These are phyloP conservation scores for Aspergillus ochraceus DNA, from an alignment of 2,329 filamentous ascomycete species.

Conservation along the genomic window DNA sequence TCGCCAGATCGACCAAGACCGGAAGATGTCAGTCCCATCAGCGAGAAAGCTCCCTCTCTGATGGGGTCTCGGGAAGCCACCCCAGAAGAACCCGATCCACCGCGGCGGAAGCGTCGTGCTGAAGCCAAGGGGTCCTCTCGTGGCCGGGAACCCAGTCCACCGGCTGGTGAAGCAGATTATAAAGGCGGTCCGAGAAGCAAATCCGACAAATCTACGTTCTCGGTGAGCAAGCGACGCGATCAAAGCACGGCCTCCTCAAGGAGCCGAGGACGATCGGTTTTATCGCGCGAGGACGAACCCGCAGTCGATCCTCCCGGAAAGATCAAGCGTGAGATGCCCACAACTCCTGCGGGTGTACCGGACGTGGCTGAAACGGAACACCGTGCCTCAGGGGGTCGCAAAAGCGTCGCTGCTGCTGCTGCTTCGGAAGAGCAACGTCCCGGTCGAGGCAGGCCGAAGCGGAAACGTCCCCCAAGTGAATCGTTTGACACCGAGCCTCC, in stretches of 20 bases:
- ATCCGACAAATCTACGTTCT: slow-evolving; percentile 25
- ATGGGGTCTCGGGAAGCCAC: slow-evolving; percentile 28
- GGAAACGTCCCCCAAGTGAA: slow-evolving; percentile 42
- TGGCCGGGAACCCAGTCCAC: slow-evolving; percentile 19
- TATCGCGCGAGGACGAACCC: slow-evolving; percentile 35
- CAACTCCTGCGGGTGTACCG: slow-evolving; percentile 33
- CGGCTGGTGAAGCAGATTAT: slow-evolving; percentile 15
- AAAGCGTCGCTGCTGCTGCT: slow-evolving; percentile 13
- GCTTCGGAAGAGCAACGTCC: slow-evolving; percentile 26
- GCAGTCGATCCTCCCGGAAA: slow-evolving; percentile 19
- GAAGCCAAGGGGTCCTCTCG: slow-evolving; percentile 25
- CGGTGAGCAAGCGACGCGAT: slow-evolving; percentile 31
- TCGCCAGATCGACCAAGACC: slow-evolving; percentile 43
- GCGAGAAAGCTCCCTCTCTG: slow-evolving; percentile 42
- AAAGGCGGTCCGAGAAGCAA: slow-evolving; percentile 24
- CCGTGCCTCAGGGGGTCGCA: slow-evolving; percentile 30
- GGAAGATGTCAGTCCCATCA: slow-evolving; percentile 48
- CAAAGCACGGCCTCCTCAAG: slow-evolving; percentile 36
- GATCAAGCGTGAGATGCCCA: slow-evolving; percentile 36
- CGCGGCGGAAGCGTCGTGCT: slow-evolving; percentile 18
- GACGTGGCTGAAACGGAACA: slow-evolving; percentile 34
- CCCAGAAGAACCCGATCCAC: slow-evolving; percentile 23
- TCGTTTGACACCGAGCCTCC: slow-evolving; percentile 29
- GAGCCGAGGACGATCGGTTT: slow-evolving; percentile 37
- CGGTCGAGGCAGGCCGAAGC: slow-evolving; percentile 35